Base-by-base conservation (phyloP, 495 filamentous ascomycete species). In the Aspergillus diversus region DNA sequence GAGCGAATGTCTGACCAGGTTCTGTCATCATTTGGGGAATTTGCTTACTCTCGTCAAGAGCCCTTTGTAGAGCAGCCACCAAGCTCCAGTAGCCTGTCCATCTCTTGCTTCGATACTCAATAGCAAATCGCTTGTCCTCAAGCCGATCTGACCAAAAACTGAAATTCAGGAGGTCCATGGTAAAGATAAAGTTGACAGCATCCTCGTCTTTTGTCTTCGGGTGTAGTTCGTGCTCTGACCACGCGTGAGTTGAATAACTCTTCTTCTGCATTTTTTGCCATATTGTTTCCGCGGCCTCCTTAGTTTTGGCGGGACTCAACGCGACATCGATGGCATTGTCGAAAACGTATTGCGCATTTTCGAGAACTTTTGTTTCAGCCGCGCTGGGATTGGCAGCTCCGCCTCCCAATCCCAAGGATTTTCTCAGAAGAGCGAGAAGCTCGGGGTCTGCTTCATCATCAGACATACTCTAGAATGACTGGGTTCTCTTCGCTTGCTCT, bases 71-170 rank as follows among this genome's bases (percentile, higher is more conserved):
- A 17, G 87, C 85, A 48, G 96, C 95, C 33, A 97, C 91, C 58
- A 99, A 77, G 71, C 92, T 97, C 90, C 91, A 97, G 69, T 99
- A 99, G 33, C 95, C 95, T 3, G 93, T 97, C 90, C 91, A 97
- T 57, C 75, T 84, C 75, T 86, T 88, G 33, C 87, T 93, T 21
- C 82, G 83, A 72, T 97, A 98, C 47, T 89, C 87, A 7, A 98
- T 81, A 8, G 88, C 81, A 75, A 96, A 98, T 34, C 90, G 79
- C 64, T 89, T 81, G 11, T 84, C 80, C 35, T 83, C 78, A 5
- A 74, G 63, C 55, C 79, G 78, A 35, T 89, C 88, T 31, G 91
- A 94, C 93, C 94, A 99, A 75, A 99, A 99, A 33, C 87, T 93
- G 69, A 98, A 99, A 72, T 99, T 99, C 59, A 99, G 79, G 13